Evolutionary conservation across 1,284 basidiomycete species (phyloP).

Genomic region (Malassezia japonica): DNA sequence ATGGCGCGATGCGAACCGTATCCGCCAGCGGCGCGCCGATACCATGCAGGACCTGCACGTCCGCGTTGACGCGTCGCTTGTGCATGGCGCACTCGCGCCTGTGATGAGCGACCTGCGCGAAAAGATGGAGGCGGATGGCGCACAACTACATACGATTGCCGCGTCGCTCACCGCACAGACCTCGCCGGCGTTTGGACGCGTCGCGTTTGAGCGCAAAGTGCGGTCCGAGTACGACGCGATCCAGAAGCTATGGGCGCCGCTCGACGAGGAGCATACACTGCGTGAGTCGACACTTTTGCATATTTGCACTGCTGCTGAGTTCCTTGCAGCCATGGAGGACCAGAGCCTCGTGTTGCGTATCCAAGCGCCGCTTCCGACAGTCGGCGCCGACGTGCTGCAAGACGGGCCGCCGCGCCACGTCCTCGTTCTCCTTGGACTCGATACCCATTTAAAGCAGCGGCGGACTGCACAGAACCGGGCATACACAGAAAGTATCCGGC

Average conservation of each 20-base stretch:
- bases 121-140: not conserved
- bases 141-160: not conserved
- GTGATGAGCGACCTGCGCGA: not conserved
- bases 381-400: not conserved
- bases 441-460: not conserved
- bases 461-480: constrained; percentile 5
- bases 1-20: constrained; percentile 16
- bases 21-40: constrained; percentile 7
- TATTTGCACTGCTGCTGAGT: not conserved
- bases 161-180: not conserved
- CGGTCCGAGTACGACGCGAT: constrained; percentile 12
- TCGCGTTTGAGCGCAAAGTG: constrained; percentile 8
- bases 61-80: not conserved
- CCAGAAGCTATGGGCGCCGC: constrained; percentile 13
- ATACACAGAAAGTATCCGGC: constrained; percentile 3
- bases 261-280: constrained; percentile 6
- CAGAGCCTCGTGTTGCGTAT: not conserved
- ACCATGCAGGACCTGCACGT: constrained; percentile 16
- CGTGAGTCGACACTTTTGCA: constrained; percentile 4
- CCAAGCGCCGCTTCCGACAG: not conserved
- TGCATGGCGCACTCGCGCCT: not conserved
- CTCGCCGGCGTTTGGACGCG: not conserved
- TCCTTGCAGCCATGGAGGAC: not conserved
- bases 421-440: constrained; percentile 10
- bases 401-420: not conserved